These are phyloP conservation scores for Fusarium torulosum DNA, from an alignment of 2,329 filamentous ascomycete genomes.

Conservation along the genomic window DNA sequence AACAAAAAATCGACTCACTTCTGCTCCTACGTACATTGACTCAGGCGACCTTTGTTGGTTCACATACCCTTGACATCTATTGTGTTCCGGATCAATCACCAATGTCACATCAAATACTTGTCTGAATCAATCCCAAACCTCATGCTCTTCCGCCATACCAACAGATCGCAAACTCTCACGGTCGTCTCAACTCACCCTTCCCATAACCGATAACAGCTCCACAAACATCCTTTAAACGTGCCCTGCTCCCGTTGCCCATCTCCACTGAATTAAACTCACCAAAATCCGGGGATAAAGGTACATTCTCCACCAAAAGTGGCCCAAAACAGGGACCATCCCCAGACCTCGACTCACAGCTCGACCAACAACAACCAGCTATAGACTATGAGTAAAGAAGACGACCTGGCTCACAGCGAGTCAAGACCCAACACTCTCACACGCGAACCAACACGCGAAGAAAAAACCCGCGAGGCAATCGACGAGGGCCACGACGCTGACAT, in stretches of 20 bases:
- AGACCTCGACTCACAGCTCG: too few relatives aligned
- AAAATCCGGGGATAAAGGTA: slow-evolving; percentile 22
- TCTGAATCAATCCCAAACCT: not conserved
- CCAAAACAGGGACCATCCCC: too few relatives aligned
- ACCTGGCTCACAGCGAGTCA: slow-evolving; percentile 8
- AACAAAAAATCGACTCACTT: not conserved
- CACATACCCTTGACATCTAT: too few relatives aligned
- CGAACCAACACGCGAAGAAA: slow-evolving; percentile 49
- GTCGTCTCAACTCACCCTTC: not conserved
- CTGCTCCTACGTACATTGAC: not conserved
- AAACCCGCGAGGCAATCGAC: slow-evolving; percentile 56
- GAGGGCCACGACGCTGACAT: slow-evolving; percentile 65
- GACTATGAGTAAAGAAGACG: slow-evolving; percentile 26
- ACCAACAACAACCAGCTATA: not conserved
- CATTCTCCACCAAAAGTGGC: slow-evolving; percentile 3
- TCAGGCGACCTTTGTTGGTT: not conserved
- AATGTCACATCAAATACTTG: not conserved
- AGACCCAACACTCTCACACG: slow-evolving; percentile 21
- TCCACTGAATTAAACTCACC: slow-evolving; percentile 19
- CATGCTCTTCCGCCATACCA: not conserved
- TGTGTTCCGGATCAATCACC: not conserved
- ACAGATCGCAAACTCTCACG: too few relatives aligned
- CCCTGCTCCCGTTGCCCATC: slow-evolving; percentile 5
- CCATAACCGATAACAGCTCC: not conserved
- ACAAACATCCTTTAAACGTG: not conserved